Evolutionary conservation across 2,329 filamentous ascomycete species (phyloP).

Genomic region (Xylariaceae sp.): DNA sequence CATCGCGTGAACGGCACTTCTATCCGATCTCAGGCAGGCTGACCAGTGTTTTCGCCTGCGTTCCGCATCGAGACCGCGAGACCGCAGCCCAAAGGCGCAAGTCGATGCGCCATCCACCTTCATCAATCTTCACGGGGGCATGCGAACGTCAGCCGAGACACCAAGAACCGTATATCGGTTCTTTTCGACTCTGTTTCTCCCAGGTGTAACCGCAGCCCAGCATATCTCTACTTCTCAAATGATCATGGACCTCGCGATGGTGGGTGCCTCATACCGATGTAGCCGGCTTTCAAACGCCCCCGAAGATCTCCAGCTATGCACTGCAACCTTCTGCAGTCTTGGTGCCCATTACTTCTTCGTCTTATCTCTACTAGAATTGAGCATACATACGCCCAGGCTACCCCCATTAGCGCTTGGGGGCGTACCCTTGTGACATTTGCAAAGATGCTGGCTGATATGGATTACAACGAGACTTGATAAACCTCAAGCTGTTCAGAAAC

Average conservation of each 20-base stretch:
- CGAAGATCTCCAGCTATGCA: conserved; percentile 6
- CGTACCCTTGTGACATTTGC: conserved; percentile 9
- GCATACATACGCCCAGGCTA: neutral
- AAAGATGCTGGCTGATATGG: no score
- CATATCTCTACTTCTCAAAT: conserved; percentile 17
- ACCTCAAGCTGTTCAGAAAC: neutral
- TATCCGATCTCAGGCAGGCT: conserved; percentile 12
- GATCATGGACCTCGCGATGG: conserved; percentile 11
- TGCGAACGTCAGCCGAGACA: conserved; percentile 19
- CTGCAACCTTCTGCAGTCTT: conserved; percentile 5
- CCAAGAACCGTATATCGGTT: conserved; percentile 14
- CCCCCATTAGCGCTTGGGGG: conserved; percentile 6
- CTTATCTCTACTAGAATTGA: conserved; percentile 2
- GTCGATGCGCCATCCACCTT: conserved; percentile 14
- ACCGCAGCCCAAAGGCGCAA: conserved; percentile 7
- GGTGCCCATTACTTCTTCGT: neutral
- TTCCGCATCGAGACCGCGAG: conserved; percentile 14
- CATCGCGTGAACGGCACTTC: conserved; percentile 12
- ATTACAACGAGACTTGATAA: neutral
- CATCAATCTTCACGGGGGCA: conserved; percentile 6
- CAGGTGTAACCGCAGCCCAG: conserved; percentile 23
- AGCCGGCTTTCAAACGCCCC: conserved; percentile 3
- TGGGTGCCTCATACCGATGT: conserved; percentile 1
- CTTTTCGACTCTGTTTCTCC: conserved; percentile 17
- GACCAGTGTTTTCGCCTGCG: conserved; percentile 19